Base-by-base conservation (phyloP, 1,284 basidiomycete genomes). In the Prillingera fragicola region DNA sequence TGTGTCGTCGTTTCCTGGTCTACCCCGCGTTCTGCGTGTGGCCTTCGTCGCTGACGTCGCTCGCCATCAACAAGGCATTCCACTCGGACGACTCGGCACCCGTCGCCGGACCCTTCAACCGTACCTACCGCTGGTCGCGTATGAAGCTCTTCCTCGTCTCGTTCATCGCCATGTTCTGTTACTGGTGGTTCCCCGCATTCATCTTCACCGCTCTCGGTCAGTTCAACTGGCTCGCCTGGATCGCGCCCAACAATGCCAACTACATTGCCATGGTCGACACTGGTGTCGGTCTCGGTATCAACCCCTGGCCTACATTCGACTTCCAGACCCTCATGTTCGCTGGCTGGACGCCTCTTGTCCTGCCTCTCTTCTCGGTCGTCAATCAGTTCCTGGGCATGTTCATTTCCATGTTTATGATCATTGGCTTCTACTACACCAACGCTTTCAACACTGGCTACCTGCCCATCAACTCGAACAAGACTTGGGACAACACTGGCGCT, bases 211-310 rank as follows among this genome's bases (percentile, higher is more conserved):
- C 73, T 15, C 67, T 80, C 8, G 75, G 75, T 12, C 74, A 71
- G 51, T 80, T 80, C 60, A 76, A 75, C 51, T 80, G 79, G 78
- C 73, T 79, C 15, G 75, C 72, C 52, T 80, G 79, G 79, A 79
- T 80, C 54, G 70, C 63, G n/a, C n/a, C n/a, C n/a, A n/a, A n/a
- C n/a, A n/a, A n/a, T n/a, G n/a, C n/a, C n/a, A n/a, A n/a, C n/a
- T n/a, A n/a, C n/a, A n/a, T n/a, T n/a, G n/a, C n/a, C n/a, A n/a
- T n/a, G n/a, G n/a, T n/a, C n/a, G n/a, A n/a, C n/a, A n/a, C n/a
- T n/a, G n/a, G n/a, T n/a, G n/a, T n/a, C n/a, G n/a, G n/a, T n/a
- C n/a, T n/a, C n/a, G 58, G 60, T 18, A 28, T 72, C 39, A 67
- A 67, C 51, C 62, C 67, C 2, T 43, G 52, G 19, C 63, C 65